phyloP scores from a whole-genome alignment of 176 grass and related monocot genomes.

The Zoysia japonica region DNA sequence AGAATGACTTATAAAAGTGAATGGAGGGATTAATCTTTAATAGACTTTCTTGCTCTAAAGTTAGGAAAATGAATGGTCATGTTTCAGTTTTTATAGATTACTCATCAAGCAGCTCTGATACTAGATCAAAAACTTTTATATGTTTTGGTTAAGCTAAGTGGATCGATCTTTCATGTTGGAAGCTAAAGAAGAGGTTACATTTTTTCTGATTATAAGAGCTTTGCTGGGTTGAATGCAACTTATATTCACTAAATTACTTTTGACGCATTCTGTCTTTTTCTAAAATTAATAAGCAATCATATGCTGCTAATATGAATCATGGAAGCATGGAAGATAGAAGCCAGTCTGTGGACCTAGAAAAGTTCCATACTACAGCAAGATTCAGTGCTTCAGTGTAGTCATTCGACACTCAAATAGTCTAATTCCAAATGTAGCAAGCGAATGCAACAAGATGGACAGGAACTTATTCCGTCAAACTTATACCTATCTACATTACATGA shows the following conservation, averaged over 20 bases:
- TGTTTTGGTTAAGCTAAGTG: not conserved
- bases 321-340: not conserved
- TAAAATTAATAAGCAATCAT: not conserved
- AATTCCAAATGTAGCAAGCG: not conserved
- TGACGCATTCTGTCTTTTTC: constrained; percentile 1
- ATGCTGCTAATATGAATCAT: constrained; percentile 1
- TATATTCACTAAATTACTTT: not conserved
- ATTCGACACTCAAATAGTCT: no score
- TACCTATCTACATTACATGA: not conserved
- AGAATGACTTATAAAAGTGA: no score
- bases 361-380: not conserved
- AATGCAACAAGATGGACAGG: not conserved
- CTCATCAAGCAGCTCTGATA: not conserved
- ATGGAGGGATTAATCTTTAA: not conserved
- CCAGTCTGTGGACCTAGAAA: not conserved
- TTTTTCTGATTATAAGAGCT: not conserved
- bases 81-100: constrained; percentile 14
- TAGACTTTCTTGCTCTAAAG: constrained; percentile 2
- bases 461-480: not conserved
- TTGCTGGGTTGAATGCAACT: not conserved
- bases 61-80: constrained; percentile 15
- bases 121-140: not conserved
- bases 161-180: not conserved
- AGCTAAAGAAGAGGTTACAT: no score
- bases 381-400: no score